Percentiles rank a stretch among this genome's conserved stretches.
These are phyloP conservation scores for Cryphonectria naterciae DNA, from an alignment of 2,329 filamentous ascomycete species.

Conservation along the genomic window DNA sequence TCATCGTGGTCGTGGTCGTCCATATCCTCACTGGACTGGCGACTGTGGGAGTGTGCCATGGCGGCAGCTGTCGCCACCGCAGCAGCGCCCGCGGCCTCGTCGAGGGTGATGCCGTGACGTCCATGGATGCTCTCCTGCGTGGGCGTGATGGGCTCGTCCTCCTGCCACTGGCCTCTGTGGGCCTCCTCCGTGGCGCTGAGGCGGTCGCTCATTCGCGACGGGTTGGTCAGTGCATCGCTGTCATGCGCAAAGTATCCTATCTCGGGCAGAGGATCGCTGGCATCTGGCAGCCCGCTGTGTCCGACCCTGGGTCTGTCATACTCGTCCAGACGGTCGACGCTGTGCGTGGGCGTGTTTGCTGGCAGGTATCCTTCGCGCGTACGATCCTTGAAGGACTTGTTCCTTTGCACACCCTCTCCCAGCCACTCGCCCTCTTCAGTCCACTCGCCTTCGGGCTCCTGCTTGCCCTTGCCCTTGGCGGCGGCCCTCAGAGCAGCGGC, in stretches of 20 bases:
- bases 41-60: constrained; percentile 51
- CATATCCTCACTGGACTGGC: constrained; percentile 59
- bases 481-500: constrained; percentile 54
- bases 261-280: constrained; percentile 74
- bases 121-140: constrained; percentile 40
- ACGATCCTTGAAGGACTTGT: constrained; percentile 69
- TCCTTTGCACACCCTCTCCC: constrained; percentile 58
- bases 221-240: constrained; percentile 79
- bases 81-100: constrained; percentile 56
- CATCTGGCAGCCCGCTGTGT: constrained; percentile 70
- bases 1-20: constrained; percentile 60
- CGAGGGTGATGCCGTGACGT: constrained; percentile 42
- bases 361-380: constrained; percentile 60
- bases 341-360: constrained; percentile 61
- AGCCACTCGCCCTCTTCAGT: constrained; percentile 44
- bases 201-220: constrained; percentile 78
- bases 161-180: constrained; percentile 33
- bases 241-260: constrained; percentile 66
- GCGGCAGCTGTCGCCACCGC: constrained; percentile 56
- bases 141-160: constrained; percentile 36
- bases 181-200: constrained; percentile 55
- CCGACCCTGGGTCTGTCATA: constrained; percentile 61
- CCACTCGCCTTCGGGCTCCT: constrained; percentile 45
- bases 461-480: constrained; percentile 49
- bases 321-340: constrained; percentile 58